Evolutionary conservation across 768 basidiomycete genomes (phyloP).

Genomic region (Boletus rubroflammeus): DNA sequence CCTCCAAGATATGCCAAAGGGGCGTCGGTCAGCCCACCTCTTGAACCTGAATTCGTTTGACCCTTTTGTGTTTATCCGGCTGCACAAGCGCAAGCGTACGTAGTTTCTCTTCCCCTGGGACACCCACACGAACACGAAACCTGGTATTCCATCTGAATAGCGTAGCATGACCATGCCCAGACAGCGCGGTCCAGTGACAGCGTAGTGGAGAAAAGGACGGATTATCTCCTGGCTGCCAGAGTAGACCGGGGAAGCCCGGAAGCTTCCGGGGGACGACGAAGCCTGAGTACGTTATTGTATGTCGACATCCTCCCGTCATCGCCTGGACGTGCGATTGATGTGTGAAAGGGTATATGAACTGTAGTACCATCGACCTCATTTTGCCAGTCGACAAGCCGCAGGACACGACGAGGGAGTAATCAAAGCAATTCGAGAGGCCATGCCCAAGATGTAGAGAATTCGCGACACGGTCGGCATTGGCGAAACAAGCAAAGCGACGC

Average conservation of each 20-base stretch:
- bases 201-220: neutral
- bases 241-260: neutral
- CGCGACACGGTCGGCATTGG: neutral
- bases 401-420: neutral
- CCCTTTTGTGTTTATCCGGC: too few relatives aligned
- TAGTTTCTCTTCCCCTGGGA: too few relatives aligned
- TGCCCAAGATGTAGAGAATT: constrained; percentile 2
- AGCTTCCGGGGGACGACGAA: constrained; percentile 4
- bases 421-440: neutral
- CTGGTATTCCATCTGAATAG: neutral
- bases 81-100: too few relatives aligned
- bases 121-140: neutral
- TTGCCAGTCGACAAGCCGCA: neutral
- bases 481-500: neutral
- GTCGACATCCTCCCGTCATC: neutral
- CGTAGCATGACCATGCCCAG: neutral
- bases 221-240: neutral
- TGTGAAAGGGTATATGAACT: neutral
- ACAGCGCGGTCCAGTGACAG: neutral
- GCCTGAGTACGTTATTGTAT: neutral
- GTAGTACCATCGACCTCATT: neutral
- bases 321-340: neutral
- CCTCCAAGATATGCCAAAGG: too few relatives aligned
- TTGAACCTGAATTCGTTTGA: too few relatives aligned
- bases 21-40: too few relatives aligned